Evolutionary conservation across 2,329 filamentous ascomycete species (phyloP).

Genomic region (Epichloe aotearoae): DNA sequence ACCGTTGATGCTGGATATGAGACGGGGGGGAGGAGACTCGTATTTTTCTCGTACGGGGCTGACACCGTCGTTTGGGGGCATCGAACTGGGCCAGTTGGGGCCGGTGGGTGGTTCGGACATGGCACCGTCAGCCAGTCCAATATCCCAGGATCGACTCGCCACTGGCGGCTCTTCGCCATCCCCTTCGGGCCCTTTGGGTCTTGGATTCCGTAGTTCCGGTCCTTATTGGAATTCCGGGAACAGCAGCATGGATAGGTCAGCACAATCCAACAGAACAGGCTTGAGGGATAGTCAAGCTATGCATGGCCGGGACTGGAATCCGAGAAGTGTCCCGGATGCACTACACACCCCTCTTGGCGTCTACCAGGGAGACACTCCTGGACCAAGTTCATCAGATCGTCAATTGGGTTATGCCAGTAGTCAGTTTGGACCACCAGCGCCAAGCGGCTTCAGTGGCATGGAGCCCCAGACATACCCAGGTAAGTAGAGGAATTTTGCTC

Average conservation of each 20-base stretch:
- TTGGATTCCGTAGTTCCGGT: background rate
- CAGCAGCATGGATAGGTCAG: background rate
- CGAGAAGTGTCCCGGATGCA: background rate
- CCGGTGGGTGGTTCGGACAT: conserved; percentile 39
- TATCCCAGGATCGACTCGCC: conserved; percentile 40
- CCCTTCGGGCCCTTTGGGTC: conserved; percentile 33
- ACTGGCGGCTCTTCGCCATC: conserved; percentile 35
- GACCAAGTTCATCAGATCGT: conserved; percentile 34
- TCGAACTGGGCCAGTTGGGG: conserved; percentile 46
- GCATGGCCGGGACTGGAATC: background rate
- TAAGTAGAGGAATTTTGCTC: conserved; percentile 18
- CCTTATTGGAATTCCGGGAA: conserved; percentile 3
- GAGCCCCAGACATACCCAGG: conserved; percentile 39
- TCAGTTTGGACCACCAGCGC: conserved; percentile 21
- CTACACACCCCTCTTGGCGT: background rate
- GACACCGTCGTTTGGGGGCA: conserved; percentile 52
- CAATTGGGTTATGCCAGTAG: background rate
- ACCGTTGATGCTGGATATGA: conserved; percentile 55
- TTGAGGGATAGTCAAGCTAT: background rate
- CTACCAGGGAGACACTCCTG: background rate
- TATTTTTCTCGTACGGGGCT: conserved; percentile 55
- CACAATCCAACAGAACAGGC: background rate
- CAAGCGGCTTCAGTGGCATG: conserved; percentile 30
- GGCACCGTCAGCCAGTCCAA: conserved; percentile 43
- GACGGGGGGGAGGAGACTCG: conserved; percentile 48